phyloP scores from a whole-genome alignment of 75 land plant genomes.

The Picea glauca region DNA sequence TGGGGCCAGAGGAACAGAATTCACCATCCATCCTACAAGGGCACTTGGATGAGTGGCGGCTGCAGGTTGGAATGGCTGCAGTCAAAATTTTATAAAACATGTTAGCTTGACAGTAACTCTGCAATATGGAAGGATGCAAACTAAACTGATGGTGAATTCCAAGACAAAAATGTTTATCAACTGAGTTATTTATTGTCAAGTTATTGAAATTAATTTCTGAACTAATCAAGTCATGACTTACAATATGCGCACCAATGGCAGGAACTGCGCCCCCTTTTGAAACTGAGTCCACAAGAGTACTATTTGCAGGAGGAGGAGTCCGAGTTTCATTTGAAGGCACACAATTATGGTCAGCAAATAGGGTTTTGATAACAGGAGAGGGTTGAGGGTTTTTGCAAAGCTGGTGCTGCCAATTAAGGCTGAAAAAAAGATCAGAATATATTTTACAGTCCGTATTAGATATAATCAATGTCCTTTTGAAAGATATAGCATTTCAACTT shows the following conservation, averaged over 20 bases:
- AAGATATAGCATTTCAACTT: background rate
- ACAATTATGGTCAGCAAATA: slow-evolving; percentile 83
- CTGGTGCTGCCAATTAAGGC: slow-evolving; percentile 95
- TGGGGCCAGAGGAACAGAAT: slow-evolving; percentile 60
- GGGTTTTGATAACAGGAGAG: slow-evolving; percentile 85
- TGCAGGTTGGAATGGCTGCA: slow-evolving; percentile 72
- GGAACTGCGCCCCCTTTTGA: slow-evolving; percentile 59
- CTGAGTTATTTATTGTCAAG: background rate
- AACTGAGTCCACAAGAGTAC: slow-evolving; percentile 42
- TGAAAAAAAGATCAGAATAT: slow-evolving; percentile 25
- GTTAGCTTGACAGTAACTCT: background rate
- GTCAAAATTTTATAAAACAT: background rate
- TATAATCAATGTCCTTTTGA: background rate
- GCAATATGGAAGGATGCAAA: background rate
- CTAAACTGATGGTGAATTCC: background rate
- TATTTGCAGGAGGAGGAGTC: slow-evolving; percentile 69
- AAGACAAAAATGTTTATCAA: background rate
- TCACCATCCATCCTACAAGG: slow-evolving; percentile 87
- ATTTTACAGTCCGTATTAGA: background rate
- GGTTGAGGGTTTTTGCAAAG: slow-evolving; percentile 89
- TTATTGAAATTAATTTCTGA: background rate
- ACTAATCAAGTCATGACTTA: slow-evolving; percentile 17
- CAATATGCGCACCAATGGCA: slow-evolving; percentile 60
- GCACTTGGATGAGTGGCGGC: slow-evolving; percentile 59
- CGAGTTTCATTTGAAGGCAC: slow-evolving; percentile 81